Evolutionary conservation across 805 yeast species (phyloP).

Genomic region (Lachancea quebecensis): DNA sequence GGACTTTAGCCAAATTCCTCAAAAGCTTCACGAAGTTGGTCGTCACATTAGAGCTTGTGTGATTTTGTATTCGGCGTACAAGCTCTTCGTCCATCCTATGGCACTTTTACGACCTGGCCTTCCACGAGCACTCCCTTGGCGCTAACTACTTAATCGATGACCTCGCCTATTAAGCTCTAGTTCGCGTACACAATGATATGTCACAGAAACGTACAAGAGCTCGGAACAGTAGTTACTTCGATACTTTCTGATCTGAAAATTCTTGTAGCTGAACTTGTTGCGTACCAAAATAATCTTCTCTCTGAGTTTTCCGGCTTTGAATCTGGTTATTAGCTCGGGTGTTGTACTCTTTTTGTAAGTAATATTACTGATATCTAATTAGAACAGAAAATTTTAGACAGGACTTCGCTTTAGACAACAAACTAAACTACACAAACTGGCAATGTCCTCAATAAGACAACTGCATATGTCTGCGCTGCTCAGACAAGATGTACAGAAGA

Average conservation of each 20-base stretch:
- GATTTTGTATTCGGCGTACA: slow-evolving; percentile 14
- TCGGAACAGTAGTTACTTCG: too few relatives aligned
- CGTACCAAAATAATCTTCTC: too few relatives aligned
- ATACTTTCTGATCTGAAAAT: too few relatives aligned
- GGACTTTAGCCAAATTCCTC: slow-evolving; percentile 14
- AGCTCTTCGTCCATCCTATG: slow-evolving; percentile 10
- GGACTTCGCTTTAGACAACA: background rate
- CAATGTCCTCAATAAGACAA: slow-evolving; percentile 13
- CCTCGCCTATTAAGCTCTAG: too few relatives aligned
- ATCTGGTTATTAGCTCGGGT: background rate
- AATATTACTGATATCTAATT: background rate
- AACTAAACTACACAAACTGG: background rate
- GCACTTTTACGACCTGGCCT: background rate
- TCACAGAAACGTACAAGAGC: background rate
- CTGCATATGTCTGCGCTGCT: slow-evolving; percentile 9
- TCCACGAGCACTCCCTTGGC: background rate
- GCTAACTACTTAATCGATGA: too few relatives aligned
- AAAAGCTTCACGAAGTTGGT: slow-evolving; percentile 18
- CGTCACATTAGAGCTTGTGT: slow-evolving; percentile 19
- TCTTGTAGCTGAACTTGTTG: too few relatives aligned
- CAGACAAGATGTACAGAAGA: slow-evolving; percentile 13
- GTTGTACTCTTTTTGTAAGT: background rate
- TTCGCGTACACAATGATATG: background rate
- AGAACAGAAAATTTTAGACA: background rate
- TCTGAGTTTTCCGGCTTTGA: background rate